Evolutionary conservation across 1,139 yeast species (phyloP), one percentile per base, ranked within the genome.

Genomic region (Yamadazyma dushanensis): DNA sequence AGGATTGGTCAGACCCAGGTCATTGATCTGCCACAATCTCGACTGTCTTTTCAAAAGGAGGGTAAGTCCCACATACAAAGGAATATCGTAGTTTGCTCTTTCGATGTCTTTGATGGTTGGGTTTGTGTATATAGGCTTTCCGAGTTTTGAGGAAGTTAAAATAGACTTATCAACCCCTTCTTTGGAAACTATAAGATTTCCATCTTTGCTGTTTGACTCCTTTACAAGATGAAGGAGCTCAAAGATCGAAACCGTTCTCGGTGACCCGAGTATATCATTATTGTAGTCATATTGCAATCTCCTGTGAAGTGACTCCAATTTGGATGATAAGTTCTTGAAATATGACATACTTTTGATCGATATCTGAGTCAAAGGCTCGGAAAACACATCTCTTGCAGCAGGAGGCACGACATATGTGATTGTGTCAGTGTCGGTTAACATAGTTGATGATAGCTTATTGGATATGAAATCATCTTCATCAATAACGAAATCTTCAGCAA

Each of bases 261-360:
- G 79, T 1, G 64, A 51, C 18, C 56, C 59, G 14, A 59, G 41
- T 8, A 59, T 33, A 32, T 63, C 64, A 8, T 63, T 63, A 30
- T 73, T 67, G 31, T 66, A 70, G 41, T 63, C 60, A 49, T 66
- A 61, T 54, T 80, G 88, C 16, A 82, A 52, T 3, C 63, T 51
- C 37, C 79, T 63, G 54, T 83, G 86, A 18, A 82, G 48, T 3
- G 66, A 47, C 51, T 79, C 83, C 34, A 83, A 59, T 45, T 73
- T 73, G 34, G 57, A 48, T 16, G 63, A 45, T 8, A 59, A 53
- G 9, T 47, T 46, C 16, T 69, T 67, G 29, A 71, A 44, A 26
- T 51, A 45, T 3, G 49, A 39, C 59, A 70, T 64, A 2, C 75
- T 51, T 5, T 49, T 45, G n/a, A 63, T 53, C 2, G 72, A 57